phyloP scores from a whole-genome alignment of 2,329 filamentous ascomycete species.

The Aaosphaeria pasadenensis region DNA sequence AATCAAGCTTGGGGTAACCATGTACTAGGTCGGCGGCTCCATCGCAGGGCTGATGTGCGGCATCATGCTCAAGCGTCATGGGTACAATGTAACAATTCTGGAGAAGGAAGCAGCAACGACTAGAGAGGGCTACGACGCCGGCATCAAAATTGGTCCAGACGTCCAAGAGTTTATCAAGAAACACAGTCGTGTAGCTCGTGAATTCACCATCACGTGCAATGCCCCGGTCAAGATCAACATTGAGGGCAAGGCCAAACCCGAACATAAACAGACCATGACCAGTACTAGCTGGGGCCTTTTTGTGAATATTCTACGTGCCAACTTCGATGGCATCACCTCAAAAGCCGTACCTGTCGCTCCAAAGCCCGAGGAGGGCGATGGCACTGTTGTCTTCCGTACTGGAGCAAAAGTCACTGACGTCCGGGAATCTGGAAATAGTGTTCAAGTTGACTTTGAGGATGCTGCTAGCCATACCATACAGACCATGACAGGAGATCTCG shows the following conservation, averaged over 20 bases:
- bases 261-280: background rate
- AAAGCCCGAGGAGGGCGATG: background rate
- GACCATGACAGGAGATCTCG: constrained; percentile 3
- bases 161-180: constrained; percentile 4
- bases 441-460: constrained; percentile 3
- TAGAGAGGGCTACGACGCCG: constrained; percentile 5
- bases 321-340: constrained; percentile 5
- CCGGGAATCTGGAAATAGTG: constrained; percentile 2
- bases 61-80: constrained; percentile 9
- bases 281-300: constrained; percentile 5
- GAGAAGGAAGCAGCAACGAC: background rate
- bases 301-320: constrained; percentile 3
- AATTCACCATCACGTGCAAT: no score
- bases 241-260: background rate
- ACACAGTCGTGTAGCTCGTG: constrained; percentile 1
- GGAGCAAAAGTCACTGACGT: constrained; percentile 1
- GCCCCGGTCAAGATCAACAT: background rate
- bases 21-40: constrained; percentile 5
- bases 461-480: background rate
- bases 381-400: background rate
- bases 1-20: no score
- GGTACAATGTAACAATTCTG: constrained; percentile 6
- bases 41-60: constrained; percentile 7
- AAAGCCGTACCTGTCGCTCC: constrained; percentile 5
- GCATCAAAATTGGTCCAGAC: constrained; percentile 3